Base-by-base conservation (phyloP, 2,329 filamentous ascomycete genomes). In the Neofusicoccum ribis region DNA sequence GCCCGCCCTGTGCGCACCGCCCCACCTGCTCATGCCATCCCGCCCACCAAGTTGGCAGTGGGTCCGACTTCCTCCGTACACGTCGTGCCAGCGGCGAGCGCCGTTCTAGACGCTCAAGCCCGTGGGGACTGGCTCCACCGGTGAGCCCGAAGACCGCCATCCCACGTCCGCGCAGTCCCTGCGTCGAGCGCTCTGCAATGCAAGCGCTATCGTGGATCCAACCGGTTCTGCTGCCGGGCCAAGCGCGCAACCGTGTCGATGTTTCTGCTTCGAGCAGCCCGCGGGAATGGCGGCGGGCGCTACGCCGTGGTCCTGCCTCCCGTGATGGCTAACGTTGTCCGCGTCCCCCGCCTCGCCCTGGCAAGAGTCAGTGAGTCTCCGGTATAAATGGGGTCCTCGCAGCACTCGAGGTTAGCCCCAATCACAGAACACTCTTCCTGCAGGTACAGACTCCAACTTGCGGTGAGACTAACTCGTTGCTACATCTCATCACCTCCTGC, bases 131-230 rank as follows among this genome's bases (percentile, higher is more conserved):
- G 15, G 9, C 39, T 59, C 54, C 54, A 59, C 54, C 54, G 54
- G 54, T 59, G 5, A 59, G 54, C 44, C 54, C 54, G 39, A 43
- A 59, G 23, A 39, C 39, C 44, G 54, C 54, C 54, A 44, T 59
- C 39, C 54, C 54, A 59, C 54, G 11, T 36, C 12, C 11, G 17
- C 5, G n/a, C 52, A 15, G 52, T 59, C 54, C 54, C 54, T 59
- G 54, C 54, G 39, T 59, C 39, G 11, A 17, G 12, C 37, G 20
- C 41, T 44, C 23, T 59, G 54, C 54, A 34, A 59, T 39, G 54
- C 54, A 59, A 59, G 54, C 54, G 54, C 54, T 59, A 34, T 59
- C 54, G 54, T 59, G 54, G 39, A 59, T 59, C 54, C 54, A 59
- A 59, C 54, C 41, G 54, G 54, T 23, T 12, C 54, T 46, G 54